Base-by-base conservation (phyloP, 179 eudicot genomes). In the Silene vulgaris region DNA sequence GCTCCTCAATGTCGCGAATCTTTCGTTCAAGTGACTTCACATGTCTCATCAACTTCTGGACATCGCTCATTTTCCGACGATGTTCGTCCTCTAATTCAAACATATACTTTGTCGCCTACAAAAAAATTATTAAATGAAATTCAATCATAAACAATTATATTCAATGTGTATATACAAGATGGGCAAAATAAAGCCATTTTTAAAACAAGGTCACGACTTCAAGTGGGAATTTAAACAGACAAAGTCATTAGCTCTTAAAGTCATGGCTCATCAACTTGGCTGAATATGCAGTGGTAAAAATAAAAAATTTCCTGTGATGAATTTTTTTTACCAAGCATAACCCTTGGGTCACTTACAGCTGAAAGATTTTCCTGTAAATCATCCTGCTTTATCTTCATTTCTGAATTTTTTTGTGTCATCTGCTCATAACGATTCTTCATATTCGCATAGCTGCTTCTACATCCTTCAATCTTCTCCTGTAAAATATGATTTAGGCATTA, bases 101-200 rank as follows among this genome's bases (percentile, higher is more conserved):
- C 87, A 74, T 82, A 83, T 82, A 86, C 78, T 80, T 89, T 61
- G 83, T 76, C 61, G 97, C 99, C 99, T 95, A 80, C 43, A 17
- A 62, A 76, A 79, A 74, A 65, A 63, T 35, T 54, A 67, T 65
- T 59, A 78, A 11, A 56, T 20, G 45, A 37, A 30, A 20, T 35
- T 19, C 72, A 62, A 68, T 23, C 6, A 54, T 29, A 72, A 14
- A 29, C 74, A 70, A 48, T 70, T 12, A 74, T n/a, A 3, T 19
- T 6, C 43, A 26, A 21, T 45, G 48, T 11, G 54, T 61, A 9
- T 20, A 69, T 19, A 50, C 71, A 63, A 64, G 52, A 77, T 23
- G 65, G 37, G 12, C n/a, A 2, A 23, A 60, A 21, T 7, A 37
- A 43, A 62, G 23, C 26, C 48, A 52, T 6, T 8, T 17, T 8